A percentile compares a stretch with the other conserved stretches of the same genome.
These are phyloP conservation scores for Canariomyces notabilis DNA, from an alignment of 2,329 filamentous ascomycete genomes.

Conservation along the genomic window DNA sequence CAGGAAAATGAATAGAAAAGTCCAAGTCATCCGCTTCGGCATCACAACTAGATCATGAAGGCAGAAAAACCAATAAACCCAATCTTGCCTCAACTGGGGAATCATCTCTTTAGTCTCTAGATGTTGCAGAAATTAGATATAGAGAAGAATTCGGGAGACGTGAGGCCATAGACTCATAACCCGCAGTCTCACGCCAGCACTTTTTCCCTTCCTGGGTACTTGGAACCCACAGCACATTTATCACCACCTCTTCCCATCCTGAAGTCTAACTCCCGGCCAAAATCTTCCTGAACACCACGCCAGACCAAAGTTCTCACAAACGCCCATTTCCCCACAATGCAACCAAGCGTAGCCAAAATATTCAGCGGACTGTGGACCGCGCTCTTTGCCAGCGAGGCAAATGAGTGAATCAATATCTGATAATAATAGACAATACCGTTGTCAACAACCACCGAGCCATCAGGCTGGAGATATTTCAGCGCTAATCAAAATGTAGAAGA, in stretches of 20 bases:
- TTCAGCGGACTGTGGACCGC: not conserved
- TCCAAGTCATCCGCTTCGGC: too few species aligned
- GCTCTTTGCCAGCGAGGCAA: not conserved
- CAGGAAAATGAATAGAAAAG: too few species aligned
- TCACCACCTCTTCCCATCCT: not conserved
- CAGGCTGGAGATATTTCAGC: not conserved
- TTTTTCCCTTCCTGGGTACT: not conserved
- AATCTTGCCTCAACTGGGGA: too few species aligned
- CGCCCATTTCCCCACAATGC: not conserved
- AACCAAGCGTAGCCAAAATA: conserved; percentile 2
- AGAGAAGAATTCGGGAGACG: conserved; percentile 1
- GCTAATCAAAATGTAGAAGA: too few species aligned
- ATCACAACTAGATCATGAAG: too few species aligned
- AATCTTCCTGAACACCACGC: not conserved
- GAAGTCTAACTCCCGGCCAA: not conserved
- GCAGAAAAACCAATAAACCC: too few species aligned
- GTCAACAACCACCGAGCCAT: not conserved
- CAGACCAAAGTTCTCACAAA: not conserved
- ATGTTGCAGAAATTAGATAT: not conserved
- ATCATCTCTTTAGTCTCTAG: too few species aligned
- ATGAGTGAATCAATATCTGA: conserved; percentile 3
- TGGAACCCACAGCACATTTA: too few species aligned
- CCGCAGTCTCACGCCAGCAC: not conserved
- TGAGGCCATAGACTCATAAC: not conserved
- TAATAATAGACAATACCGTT: conserved; percentile 13